Percentiles rank a stretch among this genome's conserved stretches.
Conservation (phyloP, 2,329 filamentous ascomycete genomes). For the Diplodia scrobiculata region DNA sequence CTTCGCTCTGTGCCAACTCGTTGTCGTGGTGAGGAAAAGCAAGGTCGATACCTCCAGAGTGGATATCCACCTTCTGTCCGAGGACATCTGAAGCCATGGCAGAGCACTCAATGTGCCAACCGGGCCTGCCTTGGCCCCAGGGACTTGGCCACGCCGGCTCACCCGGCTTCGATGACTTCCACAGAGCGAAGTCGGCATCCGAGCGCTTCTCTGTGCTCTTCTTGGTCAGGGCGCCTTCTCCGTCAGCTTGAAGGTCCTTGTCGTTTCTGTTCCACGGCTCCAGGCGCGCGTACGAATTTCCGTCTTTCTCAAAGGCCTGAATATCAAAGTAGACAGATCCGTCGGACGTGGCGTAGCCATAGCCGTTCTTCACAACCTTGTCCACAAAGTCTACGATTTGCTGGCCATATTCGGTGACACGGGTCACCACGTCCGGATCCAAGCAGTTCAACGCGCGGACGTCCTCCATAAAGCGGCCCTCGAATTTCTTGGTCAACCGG, state of each 20-base stretch:
- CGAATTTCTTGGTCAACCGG: slow-evolving; percentile 80
- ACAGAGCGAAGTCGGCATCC: slow-evolving; percentile 83
- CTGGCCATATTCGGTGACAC: slow-evolving; percentile 89
- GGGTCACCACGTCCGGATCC: slow-evolving; percentile 75
- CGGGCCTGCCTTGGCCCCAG: slow-evolving; percentile 85
- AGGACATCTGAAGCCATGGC: slow-evolving; percentile 93
- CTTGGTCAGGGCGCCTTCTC: slow-evolving; percentile 75
- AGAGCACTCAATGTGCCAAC: slow-evolving; percentile 97
- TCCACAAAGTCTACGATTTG: slow-evolving; percentile 86
- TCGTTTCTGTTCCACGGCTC: slow-evolving; percentile 85
- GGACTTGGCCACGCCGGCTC: slow-evolving; percentile 87
- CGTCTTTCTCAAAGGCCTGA: slow-evolving; percentile 75
- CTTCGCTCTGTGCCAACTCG: slow-evolving; percentile 85
- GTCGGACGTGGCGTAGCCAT: slow-evolving; percentile 72
- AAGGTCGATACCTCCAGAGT: slow-evolving; percentile 89
- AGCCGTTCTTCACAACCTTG: slow-evolving; percentile 79
- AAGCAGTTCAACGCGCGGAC: slow-evolving; percentile 85
- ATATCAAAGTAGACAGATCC: slow-evolving; percentile 97
- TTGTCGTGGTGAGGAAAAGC: slow-evolving; percentile 80
- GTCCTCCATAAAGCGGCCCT: slow-evolving; percentile 83
- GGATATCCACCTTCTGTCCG: slow-evolving; percentile 83
- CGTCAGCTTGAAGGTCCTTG: slow-evolving; percentile 80
- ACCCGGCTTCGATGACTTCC: slow-evolving; percentile 89
- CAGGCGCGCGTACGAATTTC: slow-evolving; percentile 81
- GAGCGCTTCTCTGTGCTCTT: slow-evolving; percentile 68